Evolutionary conservation across 2,329 filamentous ascomycete genomes (phyloP), one percentile per base, ranked within the genome.

Genomic region (Didymella segeticola): DNA sequence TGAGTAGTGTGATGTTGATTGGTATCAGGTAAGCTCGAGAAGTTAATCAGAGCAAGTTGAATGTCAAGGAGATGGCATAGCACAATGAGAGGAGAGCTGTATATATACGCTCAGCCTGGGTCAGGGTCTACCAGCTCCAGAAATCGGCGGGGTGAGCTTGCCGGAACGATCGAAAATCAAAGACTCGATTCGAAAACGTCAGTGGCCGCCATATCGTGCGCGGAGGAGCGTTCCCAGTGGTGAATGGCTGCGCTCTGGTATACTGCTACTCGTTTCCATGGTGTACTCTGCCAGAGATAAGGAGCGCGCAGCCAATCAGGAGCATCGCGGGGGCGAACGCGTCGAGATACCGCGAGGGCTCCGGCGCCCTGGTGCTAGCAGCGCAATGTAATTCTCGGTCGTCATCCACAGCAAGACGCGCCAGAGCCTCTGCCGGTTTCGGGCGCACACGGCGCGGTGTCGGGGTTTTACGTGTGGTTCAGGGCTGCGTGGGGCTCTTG

Each of bases 201-300:
- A 89, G 41, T 96, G 82, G 72, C 89, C 64, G 64, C 49, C 53
- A 53, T 60, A 58, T 58, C 60, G 60, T 42, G 47, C 80, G 96
- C 91, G 43, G 91, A 88, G 61, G 85, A 73, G 86, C 83, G 42
- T 92, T 63, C 56, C 60, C 56, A 70, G 62, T 70, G 69, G 70
- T 61, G 63, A 55, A 62, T 60, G 51, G 64, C 41, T 48, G 58
- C 58, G 49, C 53, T 58, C 38, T 59, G 56, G 61, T 62, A 57
- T 64, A 51, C 52, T 56, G 56, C 60, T 58, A 65, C 66, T 61
- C 63, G 67, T 69, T 58, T 69, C 66, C 59, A 60, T 73, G 64
- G 67, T 72, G 69, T 72, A 63, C 58, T 53, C 36, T 61, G 43
- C 56, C 47, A 63, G 64, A 70, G 70, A 73, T 73, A 73, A 73